Base-by-base conservation (phyloP, 2,329 filamentous ascomycete genomes). In the Leptoxyphium fumago region DNA sequence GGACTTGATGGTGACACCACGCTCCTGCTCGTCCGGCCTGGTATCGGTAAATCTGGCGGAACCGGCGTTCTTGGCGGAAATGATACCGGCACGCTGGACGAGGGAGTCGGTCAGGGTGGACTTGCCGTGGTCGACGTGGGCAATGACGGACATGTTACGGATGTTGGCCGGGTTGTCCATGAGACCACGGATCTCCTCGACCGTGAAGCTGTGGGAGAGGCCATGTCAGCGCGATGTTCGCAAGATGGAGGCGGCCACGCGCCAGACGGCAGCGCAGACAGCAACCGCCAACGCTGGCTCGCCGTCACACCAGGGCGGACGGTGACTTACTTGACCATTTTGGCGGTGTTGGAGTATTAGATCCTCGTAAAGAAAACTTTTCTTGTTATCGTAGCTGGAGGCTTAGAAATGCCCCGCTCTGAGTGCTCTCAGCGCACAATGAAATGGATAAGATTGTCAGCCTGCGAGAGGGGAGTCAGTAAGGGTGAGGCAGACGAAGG, bases 1-100 rank as follows among this genome's bases (percentile, higher is more conserved):
- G 46, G 91, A 98, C 82, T 98, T 98, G 82, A 98, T 98, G 61
- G 91, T 98, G 64, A 98, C 95, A 80, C 91, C 87, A 82, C 91
- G 88, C 69, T 98, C 91, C 76, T 98, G 91, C 71, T 98, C 91
- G 69, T 98, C 91, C 56, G 83, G 73, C 72, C 91, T 84, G 54
- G 91, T 98, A 72, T 98, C 91, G 62, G 88, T 98, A 68, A 89
- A 93, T 71, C 91, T 83, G 57, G 82, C 80, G 68, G 94, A 86
- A 71, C 91, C 91, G 61, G 91, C 91, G 75, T 96, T 96, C 62
- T 86, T 86, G 61, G 86, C 84, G 61, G 91, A 96, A 68, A 98
- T 95, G 66, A 98, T 98, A 89, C 91, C 91, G 64, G 89, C 89
- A 75, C 93, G 91, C 75, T 94, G 87, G 67, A 98, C 84, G 57